Base-by-base conservation (phyloP, 345 rosid genomes). In the Populus tremula region DNA sequence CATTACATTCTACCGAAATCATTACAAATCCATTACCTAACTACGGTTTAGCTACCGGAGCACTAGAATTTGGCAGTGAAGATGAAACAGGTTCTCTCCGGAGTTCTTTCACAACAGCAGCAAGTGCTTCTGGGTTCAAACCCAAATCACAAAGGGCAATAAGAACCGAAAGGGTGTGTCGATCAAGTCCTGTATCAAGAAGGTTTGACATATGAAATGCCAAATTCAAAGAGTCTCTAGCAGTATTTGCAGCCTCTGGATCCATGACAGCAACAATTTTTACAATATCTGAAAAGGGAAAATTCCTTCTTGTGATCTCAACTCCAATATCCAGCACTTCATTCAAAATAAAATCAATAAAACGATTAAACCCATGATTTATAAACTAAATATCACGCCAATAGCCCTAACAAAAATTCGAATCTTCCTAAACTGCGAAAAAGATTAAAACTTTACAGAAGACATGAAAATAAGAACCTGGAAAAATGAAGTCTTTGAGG, bases 111-210 rank as follows among this genome's bases (percentile, higher is more conserved):
- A 62, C 76, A 41, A 73, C 76, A 1, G 76, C 76, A n/a, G 69
- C 67, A 35, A 73, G 21, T n/a, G 76, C 76, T 62, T 73, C 76
- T 25, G 76, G 76, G 54, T 73, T 73, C 68, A 62, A 25, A 73
- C 76, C 59, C 76, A 73, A n/a, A 21, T 73, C 76, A 62, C 76
- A 62, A 21, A 73, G 67, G 20, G 54, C 76, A 62, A 73, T 41
- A 16, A 73, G 76, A 38, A 62, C 76, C 2, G 76, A 73, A 31
- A 73, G 69, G 45, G 76, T 73, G 65, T 73, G 76, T 59, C 69
- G 53, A 39, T 73, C 69, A 41, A 73, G 76, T 33, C 76, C 76
- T 41, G 59, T 73, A 36, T 62, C 39, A 23, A 73, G 76, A 9
- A 61, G 64, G 76, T 62, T 62, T 4, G 69, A 62, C 69, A 73